These are phyloP conservation scores for Zalaria obscura DNA, from an alignment of 2,329 filamentous ascomycete genomes.

Conservation along the genomic window DNA sequence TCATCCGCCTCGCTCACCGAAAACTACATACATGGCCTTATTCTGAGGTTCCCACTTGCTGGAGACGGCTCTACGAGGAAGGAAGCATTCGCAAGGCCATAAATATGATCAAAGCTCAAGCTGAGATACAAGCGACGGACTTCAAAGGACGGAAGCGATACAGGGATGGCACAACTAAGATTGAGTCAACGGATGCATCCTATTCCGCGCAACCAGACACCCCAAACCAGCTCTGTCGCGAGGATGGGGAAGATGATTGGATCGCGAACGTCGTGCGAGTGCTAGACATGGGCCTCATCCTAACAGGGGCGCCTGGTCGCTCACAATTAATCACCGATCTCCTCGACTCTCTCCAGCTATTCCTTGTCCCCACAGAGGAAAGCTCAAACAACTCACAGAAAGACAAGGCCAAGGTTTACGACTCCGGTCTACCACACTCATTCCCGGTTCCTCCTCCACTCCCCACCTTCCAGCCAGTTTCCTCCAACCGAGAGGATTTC, in stretches of 20 bases:
- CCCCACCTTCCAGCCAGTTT: neutral
- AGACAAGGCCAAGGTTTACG: too few species aligned
- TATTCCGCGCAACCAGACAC: neutral
- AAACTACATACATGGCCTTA: conserved; percentile 60
- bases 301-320: conserved; percentile 51
- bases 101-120: conserved; percentile 10
- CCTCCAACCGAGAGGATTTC: conserved; percentile 1
- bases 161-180: conserved; percentile 1
- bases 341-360: conserved; percentile 33
- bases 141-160: conserved; percentile 10
- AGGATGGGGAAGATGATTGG: conserved; percentile 18
- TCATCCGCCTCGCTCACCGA: conserved; percentile 44
- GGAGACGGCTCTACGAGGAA: conserved; percentile 60
- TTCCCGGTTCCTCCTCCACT: neutral
- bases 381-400: neutral
- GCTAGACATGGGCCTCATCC: conserved; percentile 65
- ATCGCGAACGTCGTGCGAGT: conserved; percentile 46
- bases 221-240: neutral
- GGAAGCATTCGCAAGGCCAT: conserved; percentile 49
- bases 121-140: neutral
- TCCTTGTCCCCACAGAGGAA: conserved; percentile 3
- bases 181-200: conserved; percentile 2
- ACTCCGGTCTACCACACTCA: neutral
- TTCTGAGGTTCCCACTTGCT: conserved; percentile 49
- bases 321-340: conserved; percentile 33